These are phyloP conservation scores for Erucastrum elatum DNA, from an alignment of 345 rosid genomes.

Conservation along the genomic window DNA sequence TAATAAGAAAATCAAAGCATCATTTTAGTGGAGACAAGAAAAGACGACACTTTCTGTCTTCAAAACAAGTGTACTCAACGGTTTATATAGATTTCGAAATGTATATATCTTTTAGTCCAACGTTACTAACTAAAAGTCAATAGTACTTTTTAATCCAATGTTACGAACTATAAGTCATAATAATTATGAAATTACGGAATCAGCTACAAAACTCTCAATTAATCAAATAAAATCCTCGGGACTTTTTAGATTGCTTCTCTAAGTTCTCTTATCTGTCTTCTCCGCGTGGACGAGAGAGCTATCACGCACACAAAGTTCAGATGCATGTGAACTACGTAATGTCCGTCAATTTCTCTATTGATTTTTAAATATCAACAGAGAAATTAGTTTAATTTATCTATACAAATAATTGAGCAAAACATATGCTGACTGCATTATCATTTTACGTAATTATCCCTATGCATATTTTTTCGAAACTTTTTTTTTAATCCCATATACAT, in stretches of 20 bases:
- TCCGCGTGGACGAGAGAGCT: conserved; percentile 34
- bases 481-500: background rate
- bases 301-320: background rate
- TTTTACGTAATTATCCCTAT: background rate
- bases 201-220: background rate
- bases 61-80: background rate
- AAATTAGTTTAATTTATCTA: conserved; percentile 20
- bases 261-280: conserved; percentile 15
- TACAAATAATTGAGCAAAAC: conserved; percentile 14
- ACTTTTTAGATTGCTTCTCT: conserved; percentile 2
- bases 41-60: background rate
- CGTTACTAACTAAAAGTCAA: background rate
- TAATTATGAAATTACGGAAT: conserved; percentile 6
- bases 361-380: background rate
- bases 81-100: background rate
- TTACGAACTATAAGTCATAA: background rate
- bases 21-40: background rate
- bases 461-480: too few species aligned
- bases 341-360: conserved; percentile 25
- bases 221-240: conserved; percentile 11
- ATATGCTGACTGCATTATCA: background rate
- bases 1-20: background rate
- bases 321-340: conserved; percentile 41
- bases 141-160: background rate
- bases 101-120: background rate